A percentile compares a stretch with the other conserved stretches of the same genome.
phyloP scores from a whole-genome alignment of 148 eudicot genomes.

The Rhododendron simsii region DNA sequence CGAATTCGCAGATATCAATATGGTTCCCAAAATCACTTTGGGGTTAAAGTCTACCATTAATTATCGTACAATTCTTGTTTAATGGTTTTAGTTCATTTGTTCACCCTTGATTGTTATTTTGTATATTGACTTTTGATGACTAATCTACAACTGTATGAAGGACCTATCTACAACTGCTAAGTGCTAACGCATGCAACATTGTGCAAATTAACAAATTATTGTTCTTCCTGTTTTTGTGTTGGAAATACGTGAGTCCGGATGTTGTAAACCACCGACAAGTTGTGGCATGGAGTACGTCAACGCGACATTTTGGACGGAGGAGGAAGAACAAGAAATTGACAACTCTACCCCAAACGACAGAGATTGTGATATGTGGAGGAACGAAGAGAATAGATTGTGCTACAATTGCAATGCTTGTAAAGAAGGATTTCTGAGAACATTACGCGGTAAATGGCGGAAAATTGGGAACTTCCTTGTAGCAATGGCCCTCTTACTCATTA shows the following conservation, averaged over 20 bases:
- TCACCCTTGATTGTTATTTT: not conserved
- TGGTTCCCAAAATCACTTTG: no score
- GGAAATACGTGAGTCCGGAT: slow-evolving; percentile 23
- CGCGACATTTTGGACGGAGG: slow-evolving; percentile 28
- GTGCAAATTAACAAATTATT: not conserved
- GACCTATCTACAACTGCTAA: not conserved
- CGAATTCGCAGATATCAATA: no score
- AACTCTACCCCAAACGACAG: not conserved
- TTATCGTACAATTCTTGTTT: not conserved
- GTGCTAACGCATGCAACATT: not conserved
- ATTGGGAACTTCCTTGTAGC: slow-evolving; percentile 29
- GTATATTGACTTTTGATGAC: not conserved
- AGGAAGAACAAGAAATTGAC: not conserved
- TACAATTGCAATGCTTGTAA: slow-evolving; percentile 29
- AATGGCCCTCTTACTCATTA: slow-evolving; percentile 24
- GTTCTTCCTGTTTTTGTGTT: not conserved
- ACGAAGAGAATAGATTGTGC: slow-evolving; percentile 24
- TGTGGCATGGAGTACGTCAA: slow-evolving; percentile 40
- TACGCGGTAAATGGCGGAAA: not conserved
- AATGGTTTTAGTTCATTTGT: no score
- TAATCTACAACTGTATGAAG: not conserved
- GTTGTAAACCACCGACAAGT: slow-evolving; percentile 34
- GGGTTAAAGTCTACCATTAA: not conserved
- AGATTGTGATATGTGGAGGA: slow-evolving; percentile 37
- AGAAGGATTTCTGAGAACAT: slow-evolving; percentile 18